Evolutionary conservation across 2,329 filamentous ascomycete genomes (phyloP), one percentile per base, ranked within the genome.

Genomic region (Fusarium torulosum): DNA sequence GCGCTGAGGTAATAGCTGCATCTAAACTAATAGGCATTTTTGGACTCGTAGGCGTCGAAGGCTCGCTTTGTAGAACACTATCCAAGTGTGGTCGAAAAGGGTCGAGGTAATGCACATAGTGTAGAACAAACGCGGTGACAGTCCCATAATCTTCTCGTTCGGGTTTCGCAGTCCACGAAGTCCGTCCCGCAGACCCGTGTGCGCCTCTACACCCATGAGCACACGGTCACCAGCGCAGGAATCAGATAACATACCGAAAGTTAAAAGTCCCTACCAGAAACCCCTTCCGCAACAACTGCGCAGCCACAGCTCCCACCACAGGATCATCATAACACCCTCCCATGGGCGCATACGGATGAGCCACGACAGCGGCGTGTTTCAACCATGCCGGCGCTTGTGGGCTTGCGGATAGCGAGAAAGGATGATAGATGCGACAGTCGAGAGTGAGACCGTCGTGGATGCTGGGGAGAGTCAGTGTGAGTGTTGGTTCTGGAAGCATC

Each of bases 261-360:
- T 98, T 97, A 79, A 98, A 97, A 0, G 93, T 97, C 9, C 86
- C 90, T 4, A 97, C 91, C 2, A 97, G 76, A 73, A 88, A 96
- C 2, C 92, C 92, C 52, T 84, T 80, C 6, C 84, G 81, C n/a
- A 97, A 77, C 44, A 97, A 82, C 59, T 90, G 85, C 3, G 82
- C 81, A 1, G 86, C 88, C 4, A 91, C 79, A 10, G 88, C 82
- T n/a, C 87, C 83, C 2, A 98, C 90, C 1, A 97, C 84, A 0
- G 87, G 86, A 75, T 98, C 94, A 75, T 98, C 92, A 75, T 89
- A 96, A 77, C 83, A 89, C 7, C 95, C 96, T 6, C 96, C 96
- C 51, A 98, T 82, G 0, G 93, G 90, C 33, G 93, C 93, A 75
- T 98, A 98, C 0, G 96, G 95, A 77, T 98, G 96, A 14, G 94